A percentile compares a stretch with the other conserved stretches of the same genome.
These are phyloP conservation scores for Kwoniella sp. DNA, from an alignment of 768 basidiomycete species.

Conservation along the genomic window DNA sequence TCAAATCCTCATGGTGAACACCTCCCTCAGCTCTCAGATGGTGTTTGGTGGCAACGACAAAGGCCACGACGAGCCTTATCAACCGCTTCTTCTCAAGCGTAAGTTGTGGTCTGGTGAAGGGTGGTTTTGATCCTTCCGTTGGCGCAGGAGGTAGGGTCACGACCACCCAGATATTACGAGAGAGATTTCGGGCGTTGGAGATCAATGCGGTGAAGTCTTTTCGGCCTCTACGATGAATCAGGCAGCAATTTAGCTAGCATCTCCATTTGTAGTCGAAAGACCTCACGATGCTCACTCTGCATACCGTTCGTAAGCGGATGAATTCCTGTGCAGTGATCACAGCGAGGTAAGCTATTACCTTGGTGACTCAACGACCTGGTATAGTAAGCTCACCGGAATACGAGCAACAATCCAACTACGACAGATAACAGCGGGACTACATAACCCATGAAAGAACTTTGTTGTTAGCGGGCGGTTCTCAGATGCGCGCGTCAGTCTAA, in stretches of 20 bases:
- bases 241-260: too few relatives aligned
- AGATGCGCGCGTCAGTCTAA: too few relatives aligned
- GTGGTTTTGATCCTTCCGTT: conserved; percentile 51
- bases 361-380: background rate
- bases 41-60: conserved; percentile 73
- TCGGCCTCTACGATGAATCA: conserved; percentile 79
- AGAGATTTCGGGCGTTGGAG: conserved; percentile 60
- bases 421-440: conserved; percentile 79
- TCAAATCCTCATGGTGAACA: conserved; percentile 78
- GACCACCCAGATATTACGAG: conserved; percentile 50
- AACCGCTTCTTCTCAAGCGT: conserved; percentile 65
- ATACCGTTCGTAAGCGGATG: conserved; percentile 43
- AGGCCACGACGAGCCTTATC: conserved; percentile 69
- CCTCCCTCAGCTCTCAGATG: conserved; percentile 59
- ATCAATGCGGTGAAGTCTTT: conserved; percentile 75
- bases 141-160: conserved; percentile 61
- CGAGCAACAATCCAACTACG: conserved; percentile 82
- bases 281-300: conserved; percentile 58
- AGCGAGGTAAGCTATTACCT: background rate
- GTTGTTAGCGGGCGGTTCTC: too few relatives aligned
- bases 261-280: too few relatives aligned
- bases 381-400: conserved; percentile 36
- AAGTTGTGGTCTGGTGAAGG: conserved; percentile 44
- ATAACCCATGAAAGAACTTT: background rate
- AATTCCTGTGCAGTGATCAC: conserved; percentile 28